A percentile compares a stretch with the other conserved stretches of the same genome.
phyloP scores from a whole-genome alignment of 768 basidiomycete species.

The Macrocybe gigantea region DNA sequence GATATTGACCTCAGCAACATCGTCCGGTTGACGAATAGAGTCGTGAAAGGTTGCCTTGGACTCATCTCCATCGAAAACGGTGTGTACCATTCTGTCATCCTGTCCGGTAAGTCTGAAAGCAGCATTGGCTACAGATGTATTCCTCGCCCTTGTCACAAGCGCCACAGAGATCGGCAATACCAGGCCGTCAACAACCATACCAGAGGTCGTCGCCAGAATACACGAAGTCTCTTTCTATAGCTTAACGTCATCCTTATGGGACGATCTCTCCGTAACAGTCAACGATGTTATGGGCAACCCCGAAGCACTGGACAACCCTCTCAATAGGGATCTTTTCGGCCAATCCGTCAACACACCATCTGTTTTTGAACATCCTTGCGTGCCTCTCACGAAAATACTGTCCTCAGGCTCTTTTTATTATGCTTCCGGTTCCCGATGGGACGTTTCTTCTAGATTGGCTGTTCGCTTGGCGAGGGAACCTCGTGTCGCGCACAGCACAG shows the following conservation, averaged over 20 bases:
- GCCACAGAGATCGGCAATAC: slow-evolving; percentile 73
- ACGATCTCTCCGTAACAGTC: slow-evolving; percentile 52
- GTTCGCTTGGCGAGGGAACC: slow-evolving; percentile 56
- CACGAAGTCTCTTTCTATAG: slow-evolving; percentile 89
- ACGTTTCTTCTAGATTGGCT: slow-evolving; percentile 79
- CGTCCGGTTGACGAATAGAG: slow-evolving; percentile 61
- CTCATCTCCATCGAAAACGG: slow-evolving; percentile 71
- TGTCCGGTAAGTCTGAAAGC: not conserved
- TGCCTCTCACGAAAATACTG: slow-evolving; percentile 84
- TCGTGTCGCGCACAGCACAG: slow-evolving; percentile 38
- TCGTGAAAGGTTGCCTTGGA: slow-evolving; percentile 81
- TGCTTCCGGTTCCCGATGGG: slow-evolving; percentile 78
- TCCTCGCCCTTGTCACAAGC: slow-evolving; percentile 76
- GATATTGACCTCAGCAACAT: slow-evolving; percentile 64
- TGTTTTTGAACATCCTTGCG: slow-evolving; percentile 87
- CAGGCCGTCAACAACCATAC: slow-evolving; percentile 46
- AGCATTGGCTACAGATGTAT: slow-evolving; percentile 55
- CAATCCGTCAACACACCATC: slow-evolving; percentile 35
- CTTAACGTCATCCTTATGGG: slow-evolving; percentile 80
- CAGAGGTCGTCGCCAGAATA: slow-evolving; percentile 76
- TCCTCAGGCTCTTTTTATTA: slow-evolving; percentile 94
- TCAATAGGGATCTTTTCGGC: slow-evolving; percentile 42
- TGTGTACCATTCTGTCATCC: slow-evolving; percentile 20
- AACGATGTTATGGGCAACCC: slow-evolving; percentile 47
- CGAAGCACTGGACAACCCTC: slow-evolving; percentile 46